phyloP scores from a whole-genome alignment of 305 asterid genomes.

The Fraxinus sp. region DNA sequence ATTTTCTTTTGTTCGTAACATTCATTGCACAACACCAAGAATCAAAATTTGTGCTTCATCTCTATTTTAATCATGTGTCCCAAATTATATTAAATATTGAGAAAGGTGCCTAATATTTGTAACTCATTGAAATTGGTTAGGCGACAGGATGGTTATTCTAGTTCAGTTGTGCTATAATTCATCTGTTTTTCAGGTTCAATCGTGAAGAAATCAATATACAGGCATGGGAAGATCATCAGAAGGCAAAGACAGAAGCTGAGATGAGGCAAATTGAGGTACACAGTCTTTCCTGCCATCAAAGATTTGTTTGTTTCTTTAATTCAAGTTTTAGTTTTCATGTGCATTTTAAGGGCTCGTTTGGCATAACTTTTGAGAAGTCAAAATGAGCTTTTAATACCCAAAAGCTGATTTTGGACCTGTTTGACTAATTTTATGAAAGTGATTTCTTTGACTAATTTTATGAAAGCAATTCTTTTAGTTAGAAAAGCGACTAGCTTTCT shows the following conservation, averaged over 20 bases:
- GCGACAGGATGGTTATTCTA: neutral
- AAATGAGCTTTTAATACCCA: too few species aligned
- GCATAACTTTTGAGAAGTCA: neutral
- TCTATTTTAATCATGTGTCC: neutral
- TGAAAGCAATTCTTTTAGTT: neutral
- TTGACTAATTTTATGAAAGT: neutral
- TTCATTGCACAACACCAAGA: neutral
- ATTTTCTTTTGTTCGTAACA: neutral
- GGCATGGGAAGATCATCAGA: conserved; percentile 95
- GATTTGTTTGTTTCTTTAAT: neutral
- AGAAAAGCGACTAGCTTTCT: neutral
- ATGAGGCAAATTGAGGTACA: conserved; percentile 89
- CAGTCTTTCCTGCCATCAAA: neutral
- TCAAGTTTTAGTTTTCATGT: neutral
- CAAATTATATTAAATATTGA: neutral
- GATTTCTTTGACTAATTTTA: neutral
- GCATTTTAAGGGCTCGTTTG: neutral
- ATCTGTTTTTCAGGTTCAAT: conserved; percentile 52
- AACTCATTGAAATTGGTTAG: neutral
- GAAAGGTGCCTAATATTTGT: neutral
- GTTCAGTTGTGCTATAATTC: neutral
- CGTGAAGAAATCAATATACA: conserved; percentile 85
- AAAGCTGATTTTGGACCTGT: neutral
- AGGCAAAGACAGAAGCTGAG: conserved; percentile 87
- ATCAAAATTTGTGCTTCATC: neutral